Evolutionary conservation across 192 early-diverging fungal species (phyloP), one percentile per base, ranked within the genome.

Genomic region (Rhizophagus sp.): DNA sequence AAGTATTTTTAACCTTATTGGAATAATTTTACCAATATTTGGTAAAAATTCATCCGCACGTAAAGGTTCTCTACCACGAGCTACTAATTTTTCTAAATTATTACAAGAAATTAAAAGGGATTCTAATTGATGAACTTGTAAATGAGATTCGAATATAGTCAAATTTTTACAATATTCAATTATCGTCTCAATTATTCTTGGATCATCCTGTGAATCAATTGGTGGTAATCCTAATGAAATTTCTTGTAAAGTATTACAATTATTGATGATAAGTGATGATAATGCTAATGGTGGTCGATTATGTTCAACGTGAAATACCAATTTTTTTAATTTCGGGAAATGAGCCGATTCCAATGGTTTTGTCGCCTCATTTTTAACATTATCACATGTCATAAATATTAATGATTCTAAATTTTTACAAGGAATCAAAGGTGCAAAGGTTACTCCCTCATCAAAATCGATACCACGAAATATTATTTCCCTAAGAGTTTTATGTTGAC

Each of bases 321-420:
- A 34, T 27, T 50, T 62, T 75, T 36, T 61, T 19, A 75, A 61
- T 34, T 62, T 75, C 2, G 73, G 73, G 8, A 75, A 75, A 34
- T 25, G 5, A 22, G 50, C 57, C 22, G 47, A 50, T 75, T 47
- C 10, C 41, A 75, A 75, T 52, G 73, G 73, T 62, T 62, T 49
- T 19, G 50, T 25, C 8, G 57, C 49, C 12, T 62, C 19, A 22
- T 75, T 62, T 24, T 24, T 75, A 3, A 75, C 73, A 62, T 75
- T 75, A 50, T 75, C 73, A n/a, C 73, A 75, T 34, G 15, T 27
- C 10, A 30, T 24, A 57, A 75, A 75, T 13, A 30, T 22, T 9
- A 75, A 62, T 5, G 25, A 39, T 27, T 75, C 49, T 36, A 75
- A 75, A 75, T 75, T 75, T 10, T 3, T 75, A 62, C 73, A 75